Evolutionary conservation across 164 flowering plant species (phyloP).

Genomic region (Amborella trichopoda): DNA sequence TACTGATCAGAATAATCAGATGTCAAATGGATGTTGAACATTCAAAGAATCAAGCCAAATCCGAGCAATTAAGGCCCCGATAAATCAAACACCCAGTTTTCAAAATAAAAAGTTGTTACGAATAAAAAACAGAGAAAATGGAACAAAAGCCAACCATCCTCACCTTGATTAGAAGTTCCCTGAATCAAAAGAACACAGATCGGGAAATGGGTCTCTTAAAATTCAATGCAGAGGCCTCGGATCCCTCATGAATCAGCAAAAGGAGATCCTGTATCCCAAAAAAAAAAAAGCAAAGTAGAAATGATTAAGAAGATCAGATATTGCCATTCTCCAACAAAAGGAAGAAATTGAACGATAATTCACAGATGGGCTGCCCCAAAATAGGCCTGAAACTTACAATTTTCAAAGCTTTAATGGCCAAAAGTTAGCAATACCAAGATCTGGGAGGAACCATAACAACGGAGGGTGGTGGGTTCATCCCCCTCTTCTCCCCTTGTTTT

Average conservation of each 20-base stretch:
- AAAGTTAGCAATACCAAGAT: slow-evolving; percentile 30
- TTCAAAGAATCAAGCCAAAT: no score
- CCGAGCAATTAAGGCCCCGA: neutral
- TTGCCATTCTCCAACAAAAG: no score
- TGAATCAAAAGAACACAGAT: slow-evolving; percentile 3
- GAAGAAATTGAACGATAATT: no score
- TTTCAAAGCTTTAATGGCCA: no score
- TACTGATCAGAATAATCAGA: no score
- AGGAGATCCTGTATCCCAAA: slow-evolving; percentile 16
- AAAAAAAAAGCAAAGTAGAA: slow-evolving; percentile 5
- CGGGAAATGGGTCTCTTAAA: slow-evolving; percentile 20
- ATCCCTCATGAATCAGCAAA: slow-evolving; percentile 22
- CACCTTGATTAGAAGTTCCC: slow-evolving; percentile 19
- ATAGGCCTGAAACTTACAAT: no score
- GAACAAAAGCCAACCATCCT: slow-evolving; percentile 6
- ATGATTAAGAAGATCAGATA: slow-evolving; percentile 5
- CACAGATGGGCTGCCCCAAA: no score
- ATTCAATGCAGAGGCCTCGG: slow-evolving; percentile 33
- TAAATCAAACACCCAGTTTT: slow-evolving; percentile 3
- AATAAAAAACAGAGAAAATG: neutral
- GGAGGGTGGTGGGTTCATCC: slow-evolving; percentile 38
- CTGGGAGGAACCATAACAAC: slow-evolving; percentile 46
- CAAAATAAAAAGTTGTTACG: slow-evolving; percentile 7
- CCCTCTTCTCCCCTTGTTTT: slow-evolving; percentile 28
- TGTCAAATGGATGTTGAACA: no score